These are phyloP conservation scores for Agroathelia rolfsii DNA, from an alignment of 1,284 basidiomycete genomes.

Conservation along the genomic window DNA sequence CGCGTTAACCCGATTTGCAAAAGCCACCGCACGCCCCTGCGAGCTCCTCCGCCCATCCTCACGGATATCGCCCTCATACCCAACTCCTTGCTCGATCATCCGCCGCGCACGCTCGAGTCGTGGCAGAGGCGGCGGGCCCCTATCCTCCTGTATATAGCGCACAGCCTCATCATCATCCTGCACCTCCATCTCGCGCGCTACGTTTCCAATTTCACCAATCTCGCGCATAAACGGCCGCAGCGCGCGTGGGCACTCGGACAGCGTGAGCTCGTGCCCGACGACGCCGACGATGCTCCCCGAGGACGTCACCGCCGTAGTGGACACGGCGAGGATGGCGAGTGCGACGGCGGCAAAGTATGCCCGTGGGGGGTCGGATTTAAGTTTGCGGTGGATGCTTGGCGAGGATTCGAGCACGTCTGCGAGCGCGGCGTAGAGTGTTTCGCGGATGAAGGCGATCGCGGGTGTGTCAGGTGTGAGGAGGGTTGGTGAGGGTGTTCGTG, in stretches of 20 bases:
- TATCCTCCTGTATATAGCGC: conserved; percentile 30
- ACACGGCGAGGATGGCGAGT: conserved; percentile 62
- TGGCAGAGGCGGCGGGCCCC: conserved; percentile 38
- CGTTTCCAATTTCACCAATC: conserved; percentile 44
- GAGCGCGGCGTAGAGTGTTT: conserved; percentile 72
- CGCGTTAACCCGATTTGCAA: conserved; percentile 66
- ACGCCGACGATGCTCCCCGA: conserved; percentile 50
- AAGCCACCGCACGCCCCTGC: conserved; percentile 51
- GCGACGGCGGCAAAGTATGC: conserved; percentile 72
- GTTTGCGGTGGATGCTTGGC: conserved; percentile 39
- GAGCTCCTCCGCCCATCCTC: conserved; percentile 34
- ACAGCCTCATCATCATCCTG: conserved; percentile 51
- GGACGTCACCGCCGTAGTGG: conserved; percentile 34
- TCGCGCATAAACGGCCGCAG: conserved; percentile 62
- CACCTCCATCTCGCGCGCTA: conserved; percentile 40
- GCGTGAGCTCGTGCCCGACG: conserved; percentile 37
- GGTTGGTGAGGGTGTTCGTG: conserved; percentile 31
- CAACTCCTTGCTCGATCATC: conserved; percentile 53
- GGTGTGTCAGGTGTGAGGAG: conserved; percentile 46
- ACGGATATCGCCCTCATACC: conserved; percentile 21
- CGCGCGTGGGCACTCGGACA: conserved; percentile 45
- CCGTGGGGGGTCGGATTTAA: conserved; percentile 52
- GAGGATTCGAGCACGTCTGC: conserved; percentile 53
- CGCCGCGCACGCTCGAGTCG: conserved; percentile 48
- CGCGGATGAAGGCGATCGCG: conserved; percentile 65